Conservation (phyloP, 129 eudicot species). For the carrot (Daucus carota) region DH1_v3.0 NC_030388.2:23763501-23764000, state of each 20-base stretch:
- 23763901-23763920: background rate
- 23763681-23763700: background rate
- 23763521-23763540: constrained; percentile 3
- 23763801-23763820: constrained; percentile 11
- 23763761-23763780: background rate
- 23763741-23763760: background rate
- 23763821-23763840: background rate
- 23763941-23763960: background rate
- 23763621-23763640: background rate
- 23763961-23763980: constrained; percentile 11
- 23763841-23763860: constrained; percentile 1
- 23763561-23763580: background rate
- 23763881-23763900: background rate
- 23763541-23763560: background rate
- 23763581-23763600: background rate
- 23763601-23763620: constrained; percentile 6
- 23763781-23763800: constrained; percentile 8
- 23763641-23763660: background rate
- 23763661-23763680: background rate
- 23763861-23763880: constrained; percentile 1
- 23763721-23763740: background rate
- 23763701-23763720: constrained; percentile 5
- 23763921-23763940: background rate
- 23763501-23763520: background rate
- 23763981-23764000: background rate